Conservation (phyloP, 108 stramenopile genomes). For the Stephanodiscus minutulus region DNA sequence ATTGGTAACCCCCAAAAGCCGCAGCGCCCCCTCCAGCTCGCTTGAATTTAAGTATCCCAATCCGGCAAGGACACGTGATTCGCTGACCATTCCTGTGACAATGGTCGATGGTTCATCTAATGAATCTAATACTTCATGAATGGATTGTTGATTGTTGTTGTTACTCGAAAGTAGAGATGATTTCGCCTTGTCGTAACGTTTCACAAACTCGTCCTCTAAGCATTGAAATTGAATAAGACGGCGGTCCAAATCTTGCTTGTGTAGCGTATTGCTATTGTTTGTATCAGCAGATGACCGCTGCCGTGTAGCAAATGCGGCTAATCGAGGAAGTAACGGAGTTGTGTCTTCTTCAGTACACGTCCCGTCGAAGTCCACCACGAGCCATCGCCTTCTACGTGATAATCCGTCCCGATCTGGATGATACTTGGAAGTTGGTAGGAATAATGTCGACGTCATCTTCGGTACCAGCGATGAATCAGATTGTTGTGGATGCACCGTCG, state of each 20-base stretch:
- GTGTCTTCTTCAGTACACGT: conserved; percentile 56
- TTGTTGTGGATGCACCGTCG: neutral
- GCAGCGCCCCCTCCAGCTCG: conserved; percentile 33
- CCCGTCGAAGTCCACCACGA: conserved; percentile 64
- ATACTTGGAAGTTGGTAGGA: conserved; percentile 24
- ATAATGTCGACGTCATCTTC: neutral
- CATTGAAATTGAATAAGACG: conserved; percentile 36
- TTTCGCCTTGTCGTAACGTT: conserved; percentile 36
- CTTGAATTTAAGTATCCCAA: conserved; percentile 40
- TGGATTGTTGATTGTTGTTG: conserved; percentile 16
- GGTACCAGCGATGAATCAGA: neutral
- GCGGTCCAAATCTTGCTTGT: conserved; percentile 38
- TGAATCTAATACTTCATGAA: conserved; percentile 49
- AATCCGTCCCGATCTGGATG: conserved; percentile 19
- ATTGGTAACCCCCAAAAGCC: conserved; percentile 11
- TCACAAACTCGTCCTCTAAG: conserved; percentile 54
- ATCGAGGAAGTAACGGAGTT: conserved; percentile 51
- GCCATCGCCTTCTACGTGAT: conserved; percentile 34
- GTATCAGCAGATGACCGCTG: conserved; percentile 19
- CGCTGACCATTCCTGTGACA: conserved; percentile 58
- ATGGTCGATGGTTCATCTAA: conserved; percentile 56
- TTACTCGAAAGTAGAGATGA: conserved; percentile 4
- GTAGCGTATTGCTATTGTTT: conserved; percentile 5
- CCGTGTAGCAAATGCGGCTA: conserved; percentile 46
- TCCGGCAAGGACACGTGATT: conserved; percentile 45